Conservation (phyloP, 768 basidiomycete species). For the Peribolospora kevripleyi region DNA sequence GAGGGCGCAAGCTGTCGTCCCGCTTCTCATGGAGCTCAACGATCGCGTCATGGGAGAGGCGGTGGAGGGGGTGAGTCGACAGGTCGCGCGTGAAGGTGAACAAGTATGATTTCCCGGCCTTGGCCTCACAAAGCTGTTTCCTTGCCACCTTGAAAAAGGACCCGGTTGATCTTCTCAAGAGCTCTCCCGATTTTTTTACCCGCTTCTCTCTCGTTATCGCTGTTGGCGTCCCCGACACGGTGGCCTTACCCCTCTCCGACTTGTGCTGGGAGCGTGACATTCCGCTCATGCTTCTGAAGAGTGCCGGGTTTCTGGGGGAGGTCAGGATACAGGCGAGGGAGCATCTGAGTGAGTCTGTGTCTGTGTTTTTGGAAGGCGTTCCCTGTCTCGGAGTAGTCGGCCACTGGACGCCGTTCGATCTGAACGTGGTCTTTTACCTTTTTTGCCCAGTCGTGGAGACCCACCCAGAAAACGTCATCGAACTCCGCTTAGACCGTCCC, state of each 20-base stretch:
- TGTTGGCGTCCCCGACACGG: conserved; percentile 42
- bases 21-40: conserved; percentile 61
- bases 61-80: conserved; percentile 25
- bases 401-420: neutral
- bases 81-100: neutral
- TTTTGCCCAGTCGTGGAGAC: conserved; percentile 49
- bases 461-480: conserved; percentile 39
- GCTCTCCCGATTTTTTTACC: conserved; percentile 24
- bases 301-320: conserved; percentile 71
- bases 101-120: neutral
- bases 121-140: conserved; percentile 19
- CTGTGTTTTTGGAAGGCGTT: neutral
- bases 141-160: conserved; percentile 25
- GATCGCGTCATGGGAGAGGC: conserved; percentile 52
- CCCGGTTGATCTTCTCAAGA: conserved; percentile 11
- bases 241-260: conserved; percentile 31
- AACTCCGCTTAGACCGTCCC: conserved; percentile 62
- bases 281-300: conserved; percentile 52
- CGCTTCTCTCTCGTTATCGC: conserved; percentile 60
- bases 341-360: conserved; percentile 34
- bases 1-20: conserved; percentile 55
- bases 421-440: neutral
- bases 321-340: conserved; percentile 75
- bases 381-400: neutral
- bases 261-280: conserved; percentile 18